phyloP scores from a whole-genome alignment of 345 rosid genomes.

The Pistacia integerrima region DNA sequence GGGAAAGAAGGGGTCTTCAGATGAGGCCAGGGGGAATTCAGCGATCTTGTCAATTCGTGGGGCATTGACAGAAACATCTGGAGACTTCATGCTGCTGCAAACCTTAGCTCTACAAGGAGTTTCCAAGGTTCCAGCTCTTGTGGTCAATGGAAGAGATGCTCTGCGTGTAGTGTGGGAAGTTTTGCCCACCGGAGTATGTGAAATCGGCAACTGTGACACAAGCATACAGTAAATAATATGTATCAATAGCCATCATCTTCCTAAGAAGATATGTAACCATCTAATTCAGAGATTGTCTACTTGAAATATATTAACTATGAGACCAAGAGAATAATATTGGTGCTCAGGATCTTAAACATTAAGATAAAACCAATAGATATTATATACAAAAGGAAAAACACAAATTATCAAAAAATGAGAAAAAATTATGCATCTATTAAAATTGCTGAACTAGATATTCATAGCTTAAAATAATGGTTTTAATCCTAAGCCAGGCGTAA shows the following conservation, averaged over 20 bases:
- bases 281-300: not conserved
- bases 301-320: not conserved
- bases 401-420: not conserved
- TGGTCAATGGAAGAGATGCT: conserved; percentile 66
- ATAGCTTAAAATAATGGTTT: not conserved
- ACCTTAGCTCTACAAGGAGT: conserved; percentile 37
- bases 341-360: not conserved
- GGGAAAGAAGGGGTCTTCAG: conserved; percentile 49
- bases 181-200: conserved; percentile 39
- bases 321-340: not conserved
- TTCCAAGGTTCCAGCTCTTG: conserved; percentile 30
- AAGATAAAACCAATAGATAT: not conserved
- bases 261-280: not conserved
- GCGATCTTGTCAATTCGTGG: conserved; percentile 90
- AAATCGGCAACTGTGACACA: conserved; percentile 46
- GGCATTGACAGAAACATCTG: conserved; percentile 82
- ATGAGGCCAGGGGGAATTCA: conserved; percentile 68
- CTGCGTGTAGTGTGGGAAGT: conserved; percentile 48
- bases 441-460: not conserved
- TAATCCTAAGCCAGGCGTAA: not conserved
- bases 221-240: not conserved
- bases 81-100: conserved; percentile 47
- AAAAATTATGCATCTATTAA: not conserved
- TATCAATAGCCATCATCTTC: not conserved
- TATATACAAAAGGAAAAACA: not conserved